These are phyloP conservation scores for Gossypioides kirkii DNA, from an alignment of 345 rosid genomes.

Conservation along the genomic window DNA sequence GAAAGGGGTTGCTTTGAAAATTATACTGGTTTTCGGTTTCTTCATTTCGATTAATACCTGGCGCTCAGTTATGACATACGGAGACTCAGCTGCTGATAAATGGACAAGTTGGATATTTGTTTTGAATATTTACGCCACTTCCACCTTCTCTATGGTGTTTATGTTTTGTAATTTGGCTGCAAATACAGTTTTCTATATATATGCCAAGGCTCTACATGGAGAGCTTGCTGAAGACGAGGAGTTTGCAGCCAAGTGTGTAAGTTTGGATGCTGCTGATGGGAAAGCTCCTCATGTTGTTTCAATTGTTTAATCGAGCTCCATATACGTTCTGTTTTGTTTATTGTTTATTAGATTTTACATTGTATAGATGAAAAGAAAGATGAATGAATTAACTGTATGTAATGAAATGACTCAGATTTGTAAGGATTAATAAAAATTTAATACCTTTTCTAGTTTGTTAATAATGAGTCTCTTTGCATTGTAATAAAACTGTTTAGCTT, in stretches of 20 bases:
- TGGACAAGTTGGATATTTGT: constrained; percentile 46
- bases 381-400: no score
- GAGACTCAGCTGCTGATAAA: constrained; percentile 9
- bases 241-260: constrained; percentile 63
- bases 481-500: no score
- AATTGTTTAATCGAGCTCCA: constrained; percentile 17
- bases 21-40: constrained; percentile 29
- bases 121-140: constrained; percentile 36
- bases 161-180: constrained; percentile 43
- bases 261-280: constrained; percentile 63
- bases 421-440: no score
- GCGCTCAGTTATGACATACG: constrained; percentile 17
- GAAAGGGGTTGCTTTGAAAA: constrained; percentile 36
- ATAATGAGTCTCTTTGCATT: no score
- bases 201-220: constrained; percentile 62
- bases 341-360: no score
- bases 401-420: no score
- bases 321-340: background rate
- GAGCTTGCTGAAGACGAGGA: constrained; percentile 75
- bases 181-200: constrained; percentile 51
- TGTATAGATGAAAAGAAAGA: no score
- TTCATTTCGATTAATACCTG: constrained; percentile 24
- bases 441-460: no score
- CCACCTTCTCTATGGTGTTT: constrained; percentile 35
- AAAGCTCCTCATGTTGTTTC: constrained; percentile 69